Conservation (phyloP, 208 protist genomes). For the Trypanosoma lewisi region DNA sequence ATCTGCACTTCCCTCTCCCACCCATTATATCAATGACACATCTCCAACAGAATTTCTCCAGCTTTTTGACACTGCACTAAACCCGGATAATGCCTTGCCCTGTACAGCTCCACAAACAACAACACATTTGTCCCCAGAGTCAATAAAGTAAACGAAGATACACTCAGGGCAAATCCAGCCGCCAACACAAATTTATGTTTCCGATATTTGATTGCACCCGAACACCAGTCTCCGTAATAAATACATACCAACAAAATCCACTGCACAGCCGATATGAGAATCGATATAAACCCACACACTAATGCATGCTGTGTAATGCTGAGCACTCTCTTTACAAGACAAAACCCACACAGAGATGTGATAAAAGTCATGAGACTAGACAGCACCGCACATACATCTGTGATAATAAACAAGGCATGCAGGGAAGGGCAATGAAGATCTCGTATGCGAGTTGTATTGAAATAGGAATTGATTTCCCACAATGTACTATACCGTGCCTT, state of each 20-base stretch:
- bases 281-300: slow-evolving; percentile 41
- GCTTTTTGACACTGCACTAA: too few relatives aligned
- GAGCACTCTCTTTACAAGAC: slow-evolving; percentile 52
- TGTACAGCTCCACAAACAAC: too few relatives aligned
- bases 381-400: slow-evolving; percentile 53
- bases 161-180: slow-evolving; percentile 55
- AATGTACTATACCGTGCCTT: slow-evolving; percentile 39
- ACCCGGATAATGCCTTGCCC: too few relatives aligned
- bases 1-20: background rate
- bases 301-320: slow-evolving; percentile 40
- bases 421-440: slow-evolving; percentile 41
- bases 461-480: slow-evolving; percentile 34
- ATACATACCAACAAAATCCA: slow-evolving; percentile 52
- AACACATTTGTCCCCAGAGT: too few relatives aligned
- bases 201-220: slow-evolving; percentile 43
- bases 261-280: slow-evolving; percentile 41
- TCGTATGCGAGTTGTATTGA: slow-evolving; percentile 23
- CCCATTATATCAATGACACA: background rate
- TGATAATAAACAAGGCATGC: slow-evolving; percentile 40
- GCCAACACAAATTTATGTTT: slow-evolving; percentile 52
- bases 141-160: too few relatives aligned
- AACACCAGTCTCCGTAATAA: slow-evolving; percentile 70
- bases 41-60: too few relatives aligned
- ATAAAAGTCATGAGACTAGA: slow-evolving; percentile 40
- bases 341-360: slow-evolving; percentile 33